Evolutionary conservation across 192 early-diverging fungal genomes (phyloP).

Genomic region (Podila horticola): DNA sequence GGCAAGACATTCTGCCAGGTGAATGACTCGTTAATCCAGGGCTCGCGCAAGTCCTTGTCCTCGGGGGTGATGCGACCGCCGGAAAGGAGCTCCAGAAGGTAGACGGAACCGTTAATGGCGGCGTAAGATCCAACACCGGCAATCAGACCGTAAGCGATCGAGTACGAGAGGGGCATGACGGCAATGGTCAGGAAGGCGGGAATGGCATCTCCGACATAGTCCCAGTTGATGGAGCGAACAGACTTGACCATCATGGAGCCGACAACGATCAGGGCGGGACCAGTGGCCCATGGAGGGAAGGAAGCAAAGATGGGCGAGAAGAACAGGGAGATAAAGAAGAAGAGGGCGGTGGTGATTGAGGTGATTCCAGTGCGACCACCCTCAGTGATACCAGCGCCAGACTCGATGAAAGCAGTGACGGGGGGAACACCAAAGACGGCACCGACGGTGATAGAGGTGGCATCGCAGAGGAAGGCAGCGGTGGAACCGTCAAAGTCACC

Average conservation of each 20-base stretch:
- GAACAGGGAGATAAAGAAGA: constrained; percentile 80
- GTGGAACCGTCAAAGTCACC: constrained; percentile 82
- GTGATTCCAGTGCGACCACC: constrained; percentile 84
- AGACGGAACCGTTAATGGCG: constrained; percentile 70
- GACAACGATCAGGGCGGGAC: constrained; percentile 82
- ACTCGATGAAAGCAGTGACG: constrained; percentile 81
- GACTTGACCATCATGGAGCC: constrained; percentile 81
- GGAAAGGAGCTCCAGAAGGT: constrained; percentile 60
- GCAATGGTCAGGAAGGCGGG: constrained; percentile 80
- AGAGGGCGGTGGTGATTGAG: constrained; percentile 66
- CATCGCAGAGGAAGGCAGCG: constrained; percentile 77
- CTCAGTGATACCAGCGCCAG: constrained; percentile 83
- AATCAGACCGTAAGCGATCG: constrained; percentile 84
- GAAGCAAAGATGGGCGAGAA: constrained; percentile 85
- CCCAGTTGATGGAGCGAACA: constrained; percentile 79
- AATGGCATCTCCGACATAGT: constrained; percentile 77
- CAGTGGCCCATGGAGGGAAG: constrained; percentile 87
- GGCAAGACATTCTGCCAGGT: constrained; percentile 1
- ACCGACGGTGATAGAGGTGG: constrained; percentile 70
- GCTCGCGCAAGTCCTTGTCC: constrained; percentile 7
- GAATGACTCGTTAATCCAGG: constrained; percentile 4
- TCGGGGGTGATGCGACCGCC: constrained; percentile 58
- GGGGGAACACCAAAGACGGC: constrained; percentile 76
- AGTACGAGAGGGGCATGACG: constrained; percentile 82
- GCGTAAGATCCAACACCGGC: constrained; percentile 76